Conservation (phyloP, 1,284 basidiomycete species). For the Peniophora sp. region DNA sequence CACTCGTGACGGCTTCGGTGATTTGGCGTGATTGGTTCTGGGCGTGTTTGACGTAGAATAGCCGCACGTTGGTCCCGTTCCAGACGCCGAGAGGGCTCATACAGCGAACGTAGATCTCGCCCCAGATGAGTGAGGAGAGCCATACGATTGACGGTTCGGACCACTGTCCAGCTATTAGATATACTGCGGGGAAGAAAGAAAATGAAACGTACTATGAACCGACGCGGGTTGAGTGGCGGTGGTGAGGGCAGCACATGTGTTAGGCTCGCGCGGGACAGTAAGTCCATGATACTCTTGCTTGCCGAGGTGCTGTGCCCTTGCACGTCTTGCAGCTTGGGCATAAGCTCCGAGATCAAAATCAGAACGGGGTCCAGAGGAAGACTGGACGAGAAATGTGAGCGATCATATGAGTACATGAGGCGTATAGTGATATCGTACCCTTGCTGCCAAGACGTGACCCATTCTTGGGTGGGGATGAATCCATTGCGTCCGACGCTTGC, state of each 20-base stretch:
- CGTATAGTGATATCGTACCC: conserved; percentile 44
- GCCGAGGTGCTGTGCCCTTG: conserved; percentile 38
- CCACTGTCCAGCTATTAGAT: conserved; percentile 47
- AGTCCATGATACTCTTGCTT: conserved; percentile 63
- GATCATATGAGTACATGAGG: conserved; percentile 1
- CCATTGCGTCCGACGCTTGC: conserved; percentile 76
- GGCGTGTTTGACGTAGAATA: conserved; percentile 86
- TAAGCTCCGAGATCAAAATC: conserved; percentile 76
- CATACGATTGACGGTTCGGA: conserved; percentile 83
- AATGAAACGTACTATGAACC: conserved; percentile 53
- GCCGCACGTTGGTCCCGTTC: conserved; percentile 78
- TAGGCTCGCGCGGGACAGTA: conserved; percentile 56
- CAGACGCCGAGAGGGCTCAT: conserved; percentile 81
- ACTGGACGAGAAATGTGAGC: conserved; percentile 27
- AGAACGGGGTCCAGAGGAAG: conserved; percentile 82
- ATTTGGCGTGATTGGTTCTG: conserved; percentile 61
- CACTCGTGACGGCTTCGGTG: conserved; percentile 67
- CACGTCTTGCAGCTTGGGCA: conserved; percentile 80
- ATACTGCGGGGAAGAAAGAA: conserved; percentile 7
- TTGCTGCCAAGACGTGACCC: conserved; percentile 87
- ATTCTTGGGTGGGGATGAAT: conserved; percentile 91
- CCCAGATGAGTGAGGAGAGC: conserved; percentile 88
- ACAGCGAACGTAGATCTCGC: conserved; percentile 85
- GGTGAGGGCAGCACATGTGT: conserved; percentile 64
- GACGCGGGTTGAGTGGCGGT: conserved; percentile 57